A percentile compares a stretch with the other conserved stretches of the same genome.
phyloP scores from a whole-genome alignment of 495 filamentous ascomycete genomes.

The Xeromyces bisporus region DNA sequence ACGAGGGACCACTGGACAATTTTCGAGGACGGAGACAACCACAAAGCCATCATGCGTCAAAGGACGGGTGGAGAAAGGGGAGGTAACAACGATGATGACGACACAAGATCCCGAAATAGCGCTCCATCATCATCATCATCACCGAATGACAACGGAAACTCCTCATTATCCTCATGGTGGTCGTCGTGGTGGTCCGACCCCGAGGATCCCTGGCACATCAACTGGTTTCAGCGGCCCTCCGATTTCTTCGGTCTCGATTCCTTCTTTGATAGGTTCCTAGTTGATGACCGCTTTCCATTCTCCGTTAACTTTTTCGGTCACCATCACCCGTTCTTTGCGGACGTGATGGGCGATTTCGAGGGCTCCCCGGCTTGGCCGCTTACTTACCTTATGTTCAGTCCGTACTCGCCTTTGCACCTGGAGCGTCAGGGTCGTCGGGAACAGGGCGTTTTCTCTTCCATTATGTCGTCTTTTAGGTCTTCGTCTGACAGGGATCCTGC shows the following conservation, averaged over 20 bases:
- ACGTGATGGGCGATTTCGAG: constrained; percentile 14
- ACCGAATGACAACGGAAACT: constrained; percentile 3
- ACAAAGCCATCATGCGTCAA: constrained; percentile 11
- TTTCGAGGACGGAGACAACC: constrained; percentile 16
- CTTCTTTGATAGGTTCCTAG: constrained; percentile 19
- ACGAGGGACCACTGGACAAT: constrained; percentile 20
- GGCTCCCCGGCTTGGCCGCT: constrained; percentile 21
- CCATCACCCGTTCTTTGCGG: constrained; percentile 12
- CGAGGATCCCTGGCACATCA: constrained; percentile 4
- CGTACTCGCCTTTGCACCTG: constrained; percentile 35
- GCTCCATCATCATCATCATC: neutral
- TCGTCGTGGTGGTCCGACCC: constrained; percentile 5
- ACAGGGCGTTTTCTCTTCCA: constrained; percentile 19
- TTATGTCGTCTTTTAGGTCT: constrained; percentile 18
- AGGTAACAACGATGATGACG: neutral
- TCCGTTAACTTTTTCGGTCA: constrained; percentile 13
- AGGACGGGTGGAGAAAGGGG: constrained; percentile 6
- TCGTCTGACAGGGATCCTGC: constrained; percentile 14
- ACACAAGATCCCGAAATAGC: no score
- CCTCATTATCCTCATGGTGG: constrained; percentile 2
- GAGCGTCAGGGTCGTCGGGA: constrained; percentile 20
- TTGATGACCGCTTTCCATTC: constrained; percentile 16
- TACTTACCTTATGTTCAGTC: constrained; percentile 24
- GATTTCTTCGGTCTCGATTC: constrained; percentile 19
- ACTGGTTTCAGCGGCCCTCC: constrained; percentile 4